Conservation (phyloP, 1,284 basidiomycete genomes). For the Coniferiporia weirii region DNA sequence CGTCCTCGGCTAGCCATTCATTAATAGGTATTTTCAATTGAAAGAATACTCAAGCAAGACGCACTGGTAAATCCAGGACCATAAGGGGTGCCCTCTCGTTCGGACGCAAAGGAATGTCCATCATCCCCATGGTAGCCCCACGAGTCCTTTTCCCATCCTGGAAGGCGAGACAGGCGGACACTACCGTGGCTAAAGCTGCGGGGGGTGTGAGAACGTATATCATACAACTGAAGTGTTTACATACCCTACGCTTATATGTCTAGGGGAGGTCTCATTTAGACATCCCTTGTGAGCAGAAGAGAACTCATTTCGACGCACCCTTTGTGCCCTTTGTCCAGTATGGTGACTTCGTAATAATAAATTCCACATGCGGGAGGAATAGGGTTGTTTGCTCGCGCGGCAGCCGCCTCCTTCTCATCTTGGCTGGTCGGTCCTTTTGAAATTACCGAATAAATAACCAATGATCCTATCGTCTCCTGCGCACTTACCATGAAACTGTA, state of each 20-base stretch:
- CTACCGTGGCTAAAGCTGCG: conserved; percentile 41
- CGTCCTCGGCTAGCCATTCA: conserved; percentile 60
- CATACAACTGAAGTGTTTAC: conserved; percentile 7
- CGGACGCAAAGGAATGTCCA: conserved; percentile 72
- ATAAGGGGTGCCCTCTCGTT: conserved; percentile 68
- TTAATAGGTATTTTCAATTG: neutral
- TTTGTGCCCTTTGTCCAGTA: conserved; percentile 72
- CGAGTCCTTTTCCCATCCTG: conserved; percentile 86
- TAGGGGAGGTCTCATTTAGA: conserved; percentile 25
- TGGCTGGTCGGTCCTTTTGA: conserved; percentile 43
- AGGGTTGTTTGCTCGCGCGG: conserved; percentile 67
- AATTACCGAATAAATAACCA: conserved; percentile 1
- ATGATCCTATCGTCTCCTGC: neutral
- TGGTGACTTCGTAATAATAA: conserved; percentile 87
- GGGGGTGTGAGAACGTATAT: conserved; percentile 41
- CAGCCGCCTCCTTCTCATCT: conserved; percentile 76
- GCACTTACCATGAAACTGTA: conserved; percentile 55
- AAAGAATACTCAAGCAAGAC: conserved; percentile 23
- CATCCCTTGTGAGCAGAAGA: conserved; percentile 11
- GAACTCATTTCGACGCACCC: conserved; percentile 45
- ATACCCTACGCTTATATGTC: conserved; percentile 76
- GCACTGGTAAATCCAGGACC: conserved; percentile 72
- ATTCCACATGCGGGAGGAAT: conserved; percentile 82
- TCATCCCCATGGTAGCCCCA: conserved; percentile 97
- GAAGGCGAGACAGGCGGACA: conserved; percentile 68